Evolutionary conservation across 2,329 filamentous ascomycete species (phyloP).

Genomic region (Penicillium decumbens): DNA sequence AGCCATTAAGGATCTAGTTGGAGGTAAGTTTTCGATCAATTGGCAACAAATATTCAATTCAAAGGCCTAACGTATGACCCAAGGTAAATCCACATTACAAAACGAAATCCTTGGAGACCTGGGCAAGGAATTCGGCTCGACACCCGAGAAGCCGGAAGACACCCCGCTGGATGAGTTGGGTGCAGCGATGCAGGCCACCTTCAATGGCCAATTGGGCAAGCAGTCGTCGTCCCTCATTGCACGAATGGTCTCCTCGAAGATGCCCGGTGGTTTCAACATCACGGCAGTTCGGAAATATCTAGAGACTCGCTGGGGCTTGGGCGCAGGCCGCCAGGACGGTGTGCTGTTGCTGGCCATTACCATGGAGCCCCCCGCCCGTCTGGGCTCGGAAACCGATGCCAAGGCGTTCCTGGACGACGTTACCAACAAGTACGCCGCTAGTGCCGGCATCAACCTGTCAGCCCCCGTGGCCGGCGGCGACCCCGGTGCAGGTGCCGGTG

Average conservation of each 20-base stretch:
- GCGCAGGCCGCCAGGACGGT: conserved; percentile 81
- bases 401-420: conserved; percentile 89
- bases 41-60: not conserved
- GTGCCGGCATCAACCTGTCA: conserved; percentile 77
- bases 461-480: conserved; percentile 67
- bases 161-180: conserved; percentile 92
- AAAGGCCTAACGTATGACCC: not conserved
- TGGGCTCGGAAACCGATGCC: conserved; percentile 84
- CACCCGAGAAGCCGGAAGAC: conserved; percentile 97
- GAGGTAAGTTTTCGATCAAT: conserved; percentile 60
- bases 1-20: conserved; percentile 96
- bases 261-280: conserved; percentile 99
- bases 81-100: conserved; percentile 95
- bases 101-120: conserved; percentile 98
- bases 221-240: conserved; percentile 91
- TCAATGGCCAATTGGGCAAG: conserved; percentile 96
- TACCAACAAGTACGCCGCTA: conserved; percentile 80
- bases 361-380: conserved; percentile 81
- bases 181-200: conserved; percentile 95
- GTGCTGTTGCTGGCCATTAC: conserved; percentile 83
- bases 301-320: conserved; percentile 88
- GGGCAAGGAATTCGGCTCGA: conserved; percentile 97
- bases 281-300: conserved; percentile 92
- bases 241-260: conserved; percentile 94
- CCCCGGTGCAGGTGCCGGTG: conserved; percentile 63